Conservation (phyloP, 495 filamentous ascomycete genomes). For the Articulospora tetracladia region DNA sequence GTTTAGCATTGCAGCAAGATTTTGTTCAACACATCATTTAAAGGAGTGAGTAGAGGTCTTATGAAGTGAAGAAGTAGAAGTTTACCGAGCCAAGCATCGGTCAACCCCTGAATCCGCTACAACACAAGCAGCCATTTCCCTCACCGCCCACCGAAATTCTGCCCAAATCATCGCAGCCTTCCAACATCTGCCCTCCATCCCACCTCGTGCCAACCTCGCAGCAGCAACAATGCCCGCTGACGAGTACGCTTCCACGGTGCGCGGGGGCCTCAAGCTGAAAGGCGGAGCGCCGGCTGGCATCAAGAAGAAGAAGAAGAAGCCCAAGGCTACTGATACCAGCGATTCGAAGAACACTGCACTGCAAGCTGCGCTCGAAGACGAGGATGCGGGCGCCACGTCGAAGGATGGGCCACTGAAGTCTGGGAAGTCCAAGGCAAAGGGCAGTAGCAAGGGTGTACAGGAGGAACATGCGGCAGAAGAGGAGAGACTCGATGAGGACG, state of each 20-base stretch:
- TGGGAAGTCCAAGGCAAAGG: conserved; percentile 8
- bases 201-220: not conserved
- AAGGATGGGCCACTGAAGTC: conserved; percentile 8
- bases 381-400: conserved; percentile 12
- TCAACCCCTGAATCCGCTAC: not conserved
- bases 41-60: too few relatives aligned
- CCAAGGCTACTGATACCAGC: conserved; percentile 8
- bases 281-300: conserved; percentile 52
- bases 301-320: conserved; percentile 60
- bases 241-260: conserved; percentile 63
- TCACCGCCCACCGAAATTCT: not conserved
- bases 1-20: not conserved
- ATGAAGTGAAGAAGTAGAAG: not conserved
- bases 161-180: not conserved
- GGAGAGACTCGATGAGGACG: conserved; percentile 15
- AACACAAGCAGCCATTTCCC: not conserved
- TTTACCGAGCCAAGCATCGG: not conserved
- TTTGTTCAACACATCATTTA: too few relatives aligned
- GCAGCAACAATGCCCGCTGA: conserved; percentile 36
- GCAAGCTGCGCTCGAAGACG: conserved; percentile 31
- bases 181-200: not conserved
- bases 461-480: conserved; percentile 21
- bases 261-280: conserved; percentile 77
- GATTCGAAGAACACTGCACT: conserved; percentile 24
- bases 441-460: conserved; percentile 4